A percentile compares a stretch with the other conserved stretches of the same genome.
Conservation (phyloP, 768 basidiomycete species). For the Piloderma croceum region DNA sequence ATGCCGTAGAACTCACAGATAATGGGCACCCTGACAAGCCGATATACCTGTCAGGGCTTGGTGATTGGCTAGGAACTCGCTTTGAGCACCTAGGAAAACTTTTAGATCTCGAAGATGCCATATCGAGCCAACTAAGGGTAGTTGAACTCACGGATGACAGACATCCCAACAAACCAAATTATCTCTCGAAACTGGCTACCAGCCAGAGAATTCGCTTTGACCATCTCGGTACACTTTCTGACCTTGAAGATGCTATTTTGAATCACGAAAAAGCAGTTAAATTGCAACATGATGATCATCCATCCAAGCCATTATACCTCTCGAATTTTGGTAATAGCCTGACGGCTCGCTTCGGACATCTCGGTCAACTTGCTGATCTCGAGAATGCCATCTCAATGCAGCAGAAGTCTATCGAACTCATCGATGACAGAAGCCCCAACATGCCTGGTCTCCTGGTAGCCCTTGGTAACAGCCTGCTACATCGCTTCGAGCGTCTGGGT, state of each 20-base stretch:
- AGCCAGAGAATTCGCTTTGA: slow-evolving; percentile 14
- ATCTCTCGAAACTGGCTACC: slow-evolving; percentile 9
- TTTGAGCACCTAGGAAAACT: too few relatives aligned
- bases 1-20: slow-evolving; percentile 17
- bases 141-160: slow-evolving; percentile 6
- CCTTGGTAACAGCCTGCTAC: slow-evolving; percentile 17
- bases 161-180: slow-evolving; percentile 4
- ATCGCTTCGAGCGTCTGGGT: slow-evolving; percentile 20
- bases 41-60: too few relatives aligned
- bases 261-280: slow-evolving; percentile 7
- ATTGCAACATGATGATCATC: slow-evolving; percentile 4
- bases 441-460: too few relatives aligned
- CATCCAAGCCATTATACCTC: not conserved
- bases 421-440: too few relatives aligned
- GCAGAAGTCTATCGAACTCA: too few relatives aligned
- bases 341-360: slow-evolving; percentile 16
- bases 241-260: too few relatives aligned
- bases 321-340: slow-evolving; percentile 20
- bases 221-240: slow-evolving; percentile 11
- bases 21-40: too few relatives aligned
- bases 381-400: too few relatives aligned
- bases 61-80: too few relatives aligned
- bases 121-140: too few relatives aligned
- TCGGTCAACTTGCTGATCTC: too few relatives aligned
- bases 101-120: too few relatives aligned